Base-by-base conservation (phyloP, 2,329 filamentous ascomycete genomes). In the Diaporthe ilicicola region DNA sequence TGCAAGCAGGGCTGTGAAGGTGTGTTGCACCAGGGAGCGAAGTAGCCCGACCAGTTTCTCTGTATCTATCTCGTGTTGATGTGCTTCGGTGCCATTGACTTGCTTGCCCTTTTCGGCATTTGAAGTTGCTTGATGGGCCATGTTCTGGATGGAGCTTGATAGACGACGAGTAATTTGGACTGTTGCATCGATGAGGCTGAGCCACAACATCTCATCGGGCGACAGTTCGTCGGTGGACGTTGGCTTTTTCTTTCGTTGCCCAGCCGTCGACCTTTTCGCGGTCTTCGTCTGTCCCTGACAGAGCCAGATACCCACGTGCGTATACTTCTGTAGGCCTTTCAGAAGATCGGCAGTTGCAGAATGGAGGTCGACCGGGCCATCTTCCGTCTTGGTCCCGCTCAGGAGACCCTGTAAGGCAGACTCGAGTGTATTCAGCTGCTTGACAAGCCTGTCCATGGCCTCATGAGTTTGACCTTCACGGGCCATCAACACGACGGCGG, bases 301-400 rank as follows among this genome's bases (percentile, higher is more conserved):
- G 15, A 99, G 85, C 96, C 96, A 99, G 64, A 97, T 95, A 17
- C 97, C 96, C 1, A 99, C 94, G 74, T 94, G 92, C 1, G 92
- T 90, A 81, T 97, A 98, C 79, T 97, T 98, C 73, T 97, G 91
- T 22, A 99, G 83, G 0, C 92, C 91, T 70, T 90, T 88, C 4
- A 97, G 85, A 1, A 97, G 85, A 70, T 95, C 92, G 69, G 92
- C 89, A 0, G 92, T 89, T 0, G 92, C 89, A 73, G 92, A 89
- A 71, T 90, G 88, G 2, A 91, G 73, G 39, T 83, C 78, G 1
- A 84, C 81, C 1, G 86, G 83, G 69, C 92, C 87, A 1, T 86
- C 85, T 34, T 87, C 87, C 0, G 90, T 86, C 5, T 84, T 82
- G 0, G 86, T 85, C 15, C 88, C 90, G n/a, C 86, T 84, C 3